Percentiles rank a stretch among this genome's conserved stretches.
Conservation (phyloP, 108 stramenopile species). For the Nitzschia sp. region DNA sequence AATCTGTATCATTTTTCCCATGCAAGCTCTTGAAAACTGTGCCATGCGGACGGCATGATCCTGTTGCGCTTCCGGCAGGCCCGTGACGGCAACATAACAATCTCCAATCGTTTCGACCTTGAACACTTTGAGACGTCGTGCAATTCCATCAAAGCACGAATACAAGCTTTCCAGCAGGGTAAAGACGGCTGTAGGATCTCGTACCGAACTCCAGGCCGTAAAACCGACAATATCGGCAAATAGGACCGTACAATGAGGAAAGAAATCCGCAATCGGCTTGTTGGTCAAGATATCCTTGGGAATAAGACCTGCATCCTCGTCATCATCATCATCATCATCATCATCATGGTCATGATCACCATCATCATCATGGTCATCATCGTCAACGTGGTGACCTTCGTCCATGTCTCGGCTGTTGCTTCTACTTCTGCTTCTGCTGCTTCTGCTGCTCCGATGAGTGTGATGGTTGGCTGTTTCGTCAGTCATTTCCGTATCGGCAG, state of each 20-base stretch:
- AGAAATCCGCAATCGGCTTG: slow-evolving; percentile 18
- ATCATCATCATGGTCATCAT: too few relatives aligned
- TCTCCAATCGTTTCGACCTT: slow-evolving; percentile 21
- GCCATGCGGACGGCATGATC: slow-evolving; percentile 9
- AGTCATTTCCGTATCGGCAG: too few relatives aligned
- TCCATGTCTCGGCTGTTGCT: too few relatives aligned
- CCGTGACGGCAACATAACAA: slow-evolving; percentile 20
- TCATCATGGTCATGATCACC: too few relatives aligned
- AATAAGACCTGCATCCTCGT: not conserved
- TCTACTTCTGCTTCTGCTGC: too few relatives aligned
- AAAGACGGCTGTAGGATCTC: slow-evolving; percentile 18
- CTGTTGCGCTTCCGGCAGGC: not conserved
- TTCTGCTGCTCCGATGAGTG: not conserved
- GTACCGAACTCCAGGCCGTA: slow-evolving; percentile 22
- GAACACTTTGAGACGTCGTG: not conserved
- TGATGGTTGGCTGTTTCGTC: not conserved
- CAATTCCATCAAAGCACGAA: slow-evolving; percentile 18
- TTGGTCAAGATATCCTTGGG: not conserved
- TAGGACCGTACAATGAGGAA: slow-evolving; percentile 13
- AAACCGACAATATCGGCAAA: slow-evolving; percentile 34
- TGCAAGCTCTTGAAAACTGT: not conserved
- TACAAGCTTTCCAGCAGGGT: slow-evolving; percentile 20
- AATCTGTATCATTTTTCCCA: not conserved
- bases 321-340: not conserved
- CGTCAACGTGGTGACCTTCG: too few relatives aligned